Conservation (phyloP, 805 yeast genomes). For the Teunomyces tritomae region DNA sequence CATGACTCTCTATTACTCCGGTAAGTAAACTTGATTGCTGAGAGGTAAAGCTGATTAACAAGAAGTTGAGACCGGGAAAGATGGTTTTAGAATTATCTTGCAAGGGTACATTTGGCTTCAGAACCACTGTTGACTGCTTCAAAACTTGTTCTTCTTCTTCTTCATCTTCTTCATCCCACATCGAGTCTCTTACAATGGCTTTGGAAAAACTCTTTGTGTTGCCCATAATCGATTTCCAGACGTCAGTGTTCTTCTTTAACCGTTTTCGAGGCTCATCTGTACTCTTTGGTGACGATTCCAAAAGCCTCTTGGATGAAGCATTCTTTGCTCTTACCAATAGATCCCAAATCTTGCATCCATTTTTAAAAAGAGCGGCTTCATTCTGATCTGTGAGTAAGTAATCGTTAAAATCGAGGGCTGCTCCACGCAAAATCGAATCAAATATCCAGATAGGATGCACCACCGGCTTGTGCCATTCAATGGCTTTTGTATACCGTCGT, state of each 20-base stretch:
- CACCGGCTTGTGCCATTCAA: conserved; percentile 51
- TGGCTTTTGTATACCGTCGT: conserved; percentile 49
- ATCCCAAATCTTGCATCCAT: conserved; percentile 40
- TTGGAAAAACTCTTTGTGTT: conserved; percentile 14
- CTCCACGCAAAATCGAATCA: conserved; percentile 45
- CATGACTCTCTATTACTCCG: conserved; percentile 45
- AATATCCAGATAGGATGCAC: conserved; percentile 52
- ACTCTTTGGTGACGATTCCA: conserved; percentile 2
- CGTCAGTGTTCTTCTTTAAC: conserved; percentile 24
- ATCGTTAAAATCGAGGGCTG: conserved; percentile 38
- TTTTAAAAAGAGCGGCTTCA: conserved; percentile 12
- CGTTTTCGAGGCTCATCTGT: conserved; percentile 9
- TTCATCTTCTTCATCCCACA: conserved; percentile 22
- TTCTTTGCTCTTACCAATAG: conserved; percentile 9
- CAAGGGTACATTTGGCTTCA: neutral
- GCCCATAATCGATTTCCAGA: conserved; percentile 47
- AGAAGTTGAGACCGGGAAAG: conserved; percentile 44
- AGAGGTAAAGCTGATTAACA: conserved; percentile 39
- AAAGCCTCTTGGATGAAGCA: neutral
- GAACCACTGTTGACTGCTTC: conserved; percentile 8
- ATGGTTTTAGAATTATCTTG: conserved; percentile 19
- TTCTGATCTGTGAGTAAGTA: conserved; percentile 30
- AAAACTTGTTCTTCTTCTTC: conserved; percentile 16
- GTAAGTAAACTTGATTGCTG: conserved; percentile 36
- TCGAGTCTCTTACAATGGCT: conserved; percentile 16